Evolutionary conservation across 176 grass and related monocot genomes (phyloP).

Genomic region (Echinochloa phyllopogon): DNA sequence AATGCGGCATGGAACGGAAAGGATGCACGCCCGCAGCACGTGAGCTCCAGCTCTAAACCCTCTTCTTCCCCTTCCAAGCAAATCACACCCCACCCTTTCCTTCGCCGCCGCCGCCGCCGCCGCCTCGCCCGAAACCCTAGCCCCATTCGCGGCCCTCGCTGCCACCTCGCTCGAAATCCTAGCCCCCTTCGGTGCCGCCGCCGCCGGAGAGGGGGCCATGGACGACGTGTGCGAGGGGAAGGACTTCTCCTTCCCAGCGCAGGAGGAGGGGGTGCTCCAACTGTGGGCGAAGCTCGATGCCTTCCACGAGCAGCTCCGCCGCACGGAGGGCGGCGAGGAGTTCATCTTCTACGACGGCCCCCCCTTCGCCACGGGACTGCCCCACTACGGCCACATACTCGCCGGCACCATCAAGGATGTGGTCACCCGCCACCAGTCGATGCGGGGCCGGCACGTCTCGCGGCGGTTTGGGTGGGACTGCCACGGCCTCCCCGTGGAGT

Average conservation of each 20-base stretch:
- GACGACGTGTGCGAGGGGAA: slow-evolving; percentile 94
- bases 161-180: slow-evolving; percentile 8
- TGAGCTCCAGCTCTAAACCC: slow-evolving; percentile 38
- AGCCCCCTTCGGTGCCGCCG: neutral
- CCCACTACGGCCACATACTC: slow-evolving; percentile 95
- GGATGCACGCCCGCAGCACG: slow-evolving; percentile 26
- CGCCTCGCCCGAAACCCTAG: neutral
- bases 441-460: slow-evolving; percentile 81
- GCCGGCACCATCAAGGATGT: slow-evolving; percentile 99
- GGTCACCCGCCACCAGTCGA: slow-evolving; percentile 94
- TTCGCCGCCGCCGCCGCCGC: slow-evolving; percentile 5
- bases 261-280: slow-evolving; percentile 75
- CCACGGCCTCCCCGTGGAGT: slow-evolving; percentile 94
- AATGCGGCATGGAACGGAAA: neutral
- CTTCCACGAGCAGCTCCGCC: slow-evolving; percentile 82
- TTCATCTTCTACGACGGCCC: slow-evolving; percentile 98
- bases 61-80: neutral
- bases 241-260: slow-evolving; percentile 81
- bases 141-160: slow-evolving; percentile 2
- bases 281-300: slow-evolving; percentile 66
- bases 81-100: neutral
- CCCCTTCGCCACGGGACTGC: slow-evolving; percentile 90
- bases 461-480: slow-evolving; percentile 98
- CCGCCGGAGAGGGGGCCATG: slow-evolving; percentile 44
- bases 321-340: slow-evolving; percentile 81